Evolutionary conservation across 1,284 basidiomycete species (phyloP), one percentile per base, ranked within the genome.

Genomic region (Pyrrhoderma noxium): DNA sequence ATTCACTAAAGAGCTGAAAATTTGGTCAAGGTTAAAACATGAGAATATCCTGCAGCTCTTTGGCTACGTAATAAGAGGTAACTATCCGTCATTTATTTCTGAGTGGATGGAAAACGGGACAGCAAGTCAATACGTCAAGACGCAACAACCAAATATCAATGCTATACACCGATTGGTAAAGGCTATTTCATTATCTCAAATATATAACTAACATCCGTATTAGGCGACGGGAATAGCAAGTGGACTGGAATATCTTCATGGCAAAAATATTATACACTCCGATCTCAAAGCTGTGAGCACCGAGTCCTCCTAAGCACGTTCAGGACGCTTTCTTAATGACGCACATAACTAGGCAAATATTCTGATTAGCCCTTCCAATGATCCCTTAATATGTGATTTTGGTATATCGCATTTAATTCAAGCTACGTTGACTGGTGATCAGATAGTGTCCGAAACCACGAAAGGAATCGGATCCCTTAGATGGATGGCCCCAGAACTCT

Each of bases 41-140:
- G 7, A 19, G 8, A 50, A 54, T 43, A 41, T 54, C 19, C 35
- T 51, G 13, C 41, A 42, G 4, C 39, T 54, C 9, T 13, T 50
- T 14, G 53, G 53, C 5, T 54, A 46, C 25, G 16, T 43, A 3
- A n/a, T 47, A 8, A 45, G 47, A 25, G 39, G 31, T 1, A 38
- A 47, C 19, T 41, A 41, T 47, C 53, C 53, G 14, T 48, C 49
- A 22, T 16, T 54, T 8, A 38, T 54, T 23, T 51, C 53, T 8
- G 49, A 54, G 38, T 54, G 53, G 53, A 54, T 54, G 21, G 44
- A 47, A 14, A 51, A 54, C 18, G 53, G 53, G 2, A 54, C 53
- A 5, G 38, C 45, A 13, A 25, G 13, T 9, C 39, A 18, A 2
- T 54, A 42, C 18, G 14, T 54, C 21, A 47, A 54, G 21, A 11